Base-by-base conservation (phyloP, 2,329 filamentous ascomycete species). In the Sclerotinia nivalis region DNA sequence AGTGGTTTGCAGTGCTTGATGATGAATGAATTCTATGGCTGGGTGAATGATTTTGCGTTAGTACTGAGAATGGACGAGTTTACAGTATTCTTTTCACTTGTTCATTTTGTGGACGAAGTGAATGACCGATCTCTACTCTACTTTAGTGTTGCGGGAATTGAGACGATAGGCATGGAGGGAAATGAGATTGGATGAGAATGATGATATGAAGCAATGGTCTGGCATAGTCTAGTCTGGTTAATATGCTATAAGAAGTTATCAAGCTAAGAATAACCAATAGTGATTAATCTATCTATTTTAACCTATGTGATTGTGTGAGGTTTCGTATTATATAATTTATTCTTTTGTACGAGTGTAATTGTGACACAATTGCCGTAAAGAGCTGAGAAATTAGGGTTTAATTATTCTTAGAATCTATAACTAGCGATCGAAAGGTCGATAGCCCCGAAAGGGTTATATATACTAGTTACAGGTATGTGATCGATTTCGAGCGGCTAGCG, bases 141-240 rank as follows among this genome's bases (percentile, higher is more conserved):
- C 4, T 12, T 2, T 47, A 37, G 60, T 50, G 22, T 34, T 49
- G 20, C 8, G 28, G 12, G 31, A 10, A 62, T 62, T 7, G 10
- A 62, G 45, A 49, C 49, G 31, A 25, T 50, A 25, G 37, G 31
- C 28, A 40, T 50, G 13, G 60, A 37, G 43, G 31, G 34, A 25
- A 40, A 25, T 4, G 34, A 13, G 40, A 43, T 25, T 34, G 28
- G 20, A 37, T 8, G 2, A 45, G 45, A 50, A 62, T 62, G 45
- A 50, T 37, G 60, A 62, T 31, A 47, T 37, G 45, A 61, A 62
- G 31, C 20, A 62, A 62, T 62, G 43, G 34, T 43, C 22, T 59
- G 56, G n/a, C 13, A 58, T 43, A 43, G 40, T 43, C 15, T 43
- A 43, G 40, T 43, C 40, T 59, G 56, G 20, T 59, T 59, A 18